phyloP scores from a whole-genome alignment of 2,329 filamentous ascomycete genomes.

The Aspergillus pseudoglaucus region DNA sequence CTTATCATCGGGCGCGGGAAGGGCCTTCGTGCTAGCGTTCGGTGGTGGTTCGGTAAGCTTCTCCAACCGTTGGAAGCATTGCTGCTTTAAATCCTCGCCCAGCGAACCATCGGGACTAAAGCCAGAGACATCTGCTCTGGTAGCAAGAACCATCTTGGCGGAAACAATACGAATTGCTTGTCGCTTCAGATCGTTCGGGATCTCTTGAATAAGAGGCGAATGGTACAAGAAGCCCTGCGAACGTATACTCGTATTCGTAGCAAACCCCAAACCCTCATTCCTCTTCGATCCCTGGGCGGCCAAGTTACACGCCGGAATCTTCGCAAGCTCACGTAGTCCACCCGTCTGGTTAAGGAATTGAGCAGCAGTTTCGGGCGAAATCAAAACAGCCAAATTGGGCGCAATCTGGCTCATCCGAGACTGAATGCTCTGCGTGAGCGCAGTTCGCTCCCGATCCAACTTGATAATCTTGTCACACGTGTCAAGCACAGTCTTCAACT shows the following conservation, averaged over 20 bases:
- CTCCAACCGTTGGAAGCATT: constrained; percentile 78
- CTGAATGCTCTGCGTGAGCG: constrained; percentile 87
- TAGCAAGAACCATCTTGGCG: constrained; percentile 88
- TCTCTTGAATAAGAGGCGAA: constrained; percentile 77
- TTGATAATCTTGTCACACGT: constrained; percentile 86
- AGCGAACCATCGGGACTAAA: constrained; percentile 73
- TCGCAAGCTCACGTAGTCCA: constrained; percentile 78
- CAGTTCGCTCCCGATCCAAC: constrained; percentile 78
- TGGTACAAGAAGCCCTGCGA: constrained; percentile 93
- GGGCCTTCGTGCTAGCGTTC: constrained; percentile 78
- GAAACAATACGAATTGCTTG: constrained; percentile 94
- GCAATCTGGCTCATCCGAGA: constrained; percentile 96
- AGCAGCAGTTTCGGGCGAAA: constrained; percentile 87
- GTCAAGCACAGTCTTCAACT: constrained; percentile 65
- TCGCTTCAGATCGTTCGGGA: constrained; percentile 79
- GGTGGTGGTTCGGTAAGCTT: constrained; percentile 88
- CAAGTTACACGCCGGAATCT: constrained; percentile 89
- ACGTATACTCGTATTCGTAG: constrained; percentile 83
- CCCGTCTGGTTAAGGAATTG: constrained; percentile 94
- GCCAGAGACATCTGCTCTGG: constrained; percentile 81
- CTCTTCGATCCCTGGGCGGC: constrained; percentile 87
- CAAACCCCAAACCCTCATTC: constrained; percentile 70
- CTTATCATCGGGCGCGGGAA: constrained; percentile 93
- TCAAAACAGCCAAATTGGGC: constrained; percentile 82
- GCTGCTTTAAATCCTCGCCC: constrained; percentile 72